Base-by-base conservation (phyloP, 352 stramenopile genomes). In the Globisporangium nagaii region DNA sequence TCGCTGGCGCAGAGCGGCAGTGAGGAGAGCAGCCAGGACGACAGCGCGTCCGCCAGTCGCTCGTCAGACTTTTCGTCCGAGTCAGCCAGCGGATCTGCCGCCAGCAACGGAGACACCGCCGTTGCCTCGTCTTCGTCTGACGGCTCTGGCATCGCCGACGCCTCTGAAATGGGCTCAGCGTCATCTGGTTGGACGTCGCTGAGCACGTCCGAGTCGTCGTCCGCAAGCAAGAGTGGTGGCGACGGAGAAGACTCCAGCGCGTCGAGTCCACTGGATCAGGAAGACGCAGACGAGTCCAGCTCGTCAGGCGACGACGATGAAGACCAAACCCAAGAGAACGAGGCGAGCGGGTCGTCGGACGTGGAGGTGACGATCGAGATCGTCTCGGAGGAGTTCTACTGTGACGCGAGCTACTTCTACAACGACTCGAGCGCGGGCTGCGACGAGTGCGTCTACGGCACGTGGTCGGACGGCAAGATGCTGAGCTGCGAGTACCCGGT, bases 381-480 rank as follows among this genome's bases (percentile, higher is more conserved):
- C 12, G 52, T 58, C n/a, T 43, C 34, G 24, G 32, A 52, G 19
- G 31, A 61, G 32, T 71, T 30, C 24, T 69, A 53, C 53, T 78
- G 69, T 56, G 30, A 56, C 17, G 59, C 63, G 22, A 73, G 69
- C 63, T 70, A 66, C 52, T 78, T 68, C 57, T 78, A 60, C 57
- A 58, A 75, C 46, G 37, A 70, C 10, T 56, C 61, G 8, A 28
- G 37, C 27, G 24, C 37, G 4, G 53, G 22, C 8, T 78, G 69
- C 35, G 56, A 52, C 22, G 69, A 78, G 42, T 78, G 69, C 46
- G 41, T 62, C 41, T 78, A 73, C 53, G 69, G 69, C 54, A 78
- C 66, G 36, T 78, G 65, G 66, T 78, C 69, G 30, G 65, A 70
- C 43, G 69, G 69, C 52, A 65, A 66, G 36, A 78, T 78, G 69